These are phyloP conservation scores for Candida maris DNA, from an alignment of 805 yeast species.

Conservation along the genomic window DNA sequence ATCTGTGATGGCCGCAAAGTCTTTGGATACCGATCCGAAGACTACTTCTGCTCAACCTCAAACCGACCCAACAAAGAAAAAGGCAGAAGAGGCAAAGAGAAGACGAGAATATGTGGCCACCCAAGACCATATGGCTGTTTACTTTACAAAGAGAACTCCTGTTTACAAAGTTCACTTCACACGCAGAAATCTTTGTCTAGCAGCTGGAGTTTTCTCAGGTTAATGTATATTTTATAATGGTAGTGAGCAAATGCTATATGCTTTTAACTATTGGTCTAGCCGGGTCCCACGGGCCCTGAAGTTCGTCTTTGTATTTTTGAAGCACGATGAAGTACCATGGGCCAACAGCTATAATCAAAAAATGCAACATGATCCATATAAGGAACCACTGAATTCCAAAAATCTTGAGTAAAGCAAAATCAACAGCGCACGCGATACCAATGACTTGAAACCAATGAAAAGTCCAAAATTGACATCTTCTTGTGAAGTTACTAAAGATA, in stretches of 20 bases:
- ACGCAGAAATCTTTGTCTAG: slow-evolving; percentile 82
- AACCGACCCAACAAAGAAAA: slow-evolving; percentile 12
- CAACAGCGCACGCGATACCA: slow-evolving; percentile 30
- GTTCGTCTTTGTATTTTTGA: slow-evolving; percentile 77
- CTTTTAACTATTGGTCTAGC: slow-evolving; percentile 65
- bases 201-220: slow-evolving; percentile 81
- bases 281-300: slow-evolving; percentile 92
- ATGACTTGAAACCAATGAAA: slow-evolving; percentile 32
- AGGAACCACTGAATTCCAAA: slow-evolving; percentile 40
- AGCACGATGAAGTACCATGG: slow-evolving; percentile 69
- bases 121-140: slow-evolving; percentile 88
- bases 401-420: slow-evolving; percentile 32
- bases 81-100: slow-evolving; percentile 46
- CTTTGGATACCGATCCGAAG: slow-evolving; percentile 15
- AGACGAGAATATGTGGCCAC: slow-evolving; percentile 76
- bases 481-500: slow-evolving; percentile 56
- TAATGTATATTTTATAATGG: slow-evolving; percentile 11
- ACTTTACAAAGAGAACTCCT: slow-evolving; percentile 90
- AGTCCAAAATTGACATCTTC: slow-evolving; percentile 35
- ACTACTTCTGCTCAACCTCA: slow-evolving; percentile 17
- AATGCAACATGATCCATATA: slow-evolving; percentile 50
- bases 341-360: slow-evolving; percentile 48
- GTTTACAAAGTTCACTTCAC: slow-evolving; percentile 92
- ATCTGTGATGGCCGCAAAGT: slow-evolving; percentile 33
- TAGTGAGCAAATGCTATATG: slow-evolving; percentile 4